phyloP scores from a whole-genome alignment of 768 basidiomycete species.

The Auriscalpium microsporum region DNA sequence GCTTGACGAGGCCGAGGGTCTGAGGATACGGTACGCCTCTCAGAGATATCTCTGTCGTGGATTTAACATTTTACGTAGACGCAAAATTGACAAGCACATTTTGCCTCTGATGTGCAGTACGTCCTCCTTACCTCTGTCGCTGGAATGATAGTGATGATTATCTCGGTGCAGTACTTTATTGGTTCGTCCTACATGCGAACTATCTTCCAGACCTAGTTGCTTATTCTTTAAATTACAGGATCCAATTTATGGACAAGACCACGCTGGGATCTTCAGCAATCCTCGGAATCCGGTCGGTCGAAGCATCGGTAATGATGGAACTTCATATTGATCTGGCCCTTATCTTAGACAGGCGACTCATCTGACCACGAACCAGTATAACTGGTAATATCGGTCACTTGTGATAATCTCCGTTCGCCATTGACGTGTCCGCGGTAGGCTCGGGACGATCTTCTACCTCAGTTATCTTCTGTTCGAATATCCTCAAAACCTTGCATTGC shows the following conservation, averaged over 20 bases:
- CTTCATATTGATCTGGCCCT: background rate
- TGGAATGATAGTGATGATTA: background rate
- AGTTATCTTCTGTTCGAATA: conserved; percentile 66
- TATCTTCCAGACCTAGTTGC: no score
- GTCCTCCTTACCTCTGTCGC: background rate
- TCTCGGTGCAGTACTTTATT: background rate
- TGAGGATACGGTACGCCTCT: background rate
- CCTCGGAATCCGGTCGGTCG: conserved; percentile 51
- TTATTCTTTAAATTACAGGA: conserved; percentile 31
- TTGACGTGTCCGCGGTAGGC: conserved; percentile 31
- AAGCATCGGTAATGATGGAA: background rate
- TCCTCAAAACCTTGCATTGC: conserved; percentile 64
- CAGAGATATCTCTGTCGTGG: background rate
- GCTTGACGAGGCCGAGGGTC: background rate
- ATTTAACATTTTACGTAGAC: background rate
- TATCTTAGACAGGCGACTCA: conserved; percentile 44
- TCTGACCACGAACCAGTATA: conserved; percentile 58
- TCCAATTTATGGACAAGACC: conserved; percentile 77
- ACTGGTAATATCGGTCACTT: background rate
- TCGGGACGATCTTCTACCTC: conserved; percentile 69
- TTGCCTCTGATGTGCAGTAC: background rate
- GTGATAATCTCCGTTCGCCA: background rate
- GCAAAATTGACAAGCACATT: background rate
- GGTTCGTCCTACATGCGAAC: background rate
- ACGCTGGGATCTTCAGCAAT: conserved; percentile 62